Evolutionary conservation across 192 early-diverging fungal genomes (phyloP), one percentile per base, ranked within the genome.

Genomic region (Coemansia sp.): DNA sequence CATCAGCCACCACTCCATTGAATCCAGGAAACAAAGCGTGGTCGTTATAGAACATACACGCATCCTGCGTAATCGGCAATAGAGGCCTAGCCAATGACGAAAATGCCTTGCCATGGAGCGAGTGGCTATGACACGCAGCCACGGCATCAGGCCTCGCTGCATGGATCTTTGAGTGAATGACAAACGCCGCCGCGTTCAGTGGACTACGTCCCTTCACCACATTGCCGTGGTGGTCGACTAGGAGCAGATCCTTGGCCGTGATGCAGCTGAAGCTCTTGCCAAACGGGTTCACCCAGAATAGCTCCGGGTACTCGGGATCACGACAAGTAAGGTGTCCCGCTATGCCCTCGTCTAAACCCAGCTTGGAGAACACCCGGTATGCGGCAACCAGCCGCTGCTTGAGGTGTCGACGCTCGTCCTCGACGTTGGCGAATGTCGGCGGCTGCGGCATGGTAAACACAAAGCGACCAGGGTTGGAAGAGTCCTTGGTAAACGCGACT

Each of bases 211-310:
- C 87, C 21, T 81, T 62, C 1, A 86, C 70, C 46, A 88, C 82
- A 0, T 63, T 66, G 45, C 87, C 87, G 3, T 69, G 14, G 61
- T 85, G 84, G 65, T 88, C 77, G 0, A 86, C 84, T 8, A 88
- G 76, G n/a, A 86, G 53, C 33, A 88, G 72, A 58, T 86, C 85
- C 51, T 76, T 79, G 18, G 82, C 71, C 9, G 74, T 83, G 34
- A 88, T 75, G 67, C 83, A 77, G 1, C 77, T 71, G 63, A 88
- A 88, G 63, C 83, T 74, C 35, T 62, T 60, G 20, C 85, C 85
- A 39, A 88, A 85, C 36, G 83, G 74, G 35, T 88, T 88, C n/a
- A 86, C 85, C 87, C 86, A 87, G 64, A 87, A 88, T 4, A 85
- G 51, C 14, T 83, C 80, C 0, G 87, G 73, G 42, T 79, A 73